Base-by-base conservation (phyloP, 176 grass and related monocot species). In the bread wheat (Triticum aestivum) region DNA sequence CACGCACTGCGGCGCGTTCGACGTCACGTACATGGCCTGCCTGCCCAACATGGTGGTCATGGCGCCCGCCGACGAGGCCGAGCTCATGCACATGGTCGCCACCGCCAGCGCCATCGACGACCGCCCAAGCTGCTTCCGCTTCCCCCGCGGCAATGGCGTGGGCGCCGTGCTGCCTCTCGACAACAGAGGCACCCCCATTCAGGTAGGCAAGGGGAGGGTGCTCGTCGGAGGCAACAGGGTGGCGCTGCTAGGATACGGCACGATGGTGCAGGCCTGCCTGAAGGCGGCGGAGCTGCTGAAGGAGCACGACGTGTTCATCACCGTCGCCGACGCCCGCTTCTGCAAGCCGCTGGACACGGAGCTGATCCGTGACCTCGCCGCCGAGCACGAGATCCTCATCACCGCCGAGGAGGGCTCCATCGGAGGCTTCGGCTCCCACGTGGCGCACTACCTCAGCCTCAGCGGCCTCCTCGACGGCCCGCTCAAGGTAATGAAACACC, bases 1-100 rank as follows among this genome's bases (percentile, higher is more conserved):
- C 3, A 99, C 97, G 2, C 97, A 99, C 82, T 99, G 97, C 47
- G 97, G 97, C 17, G 97, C 97, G 7, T 99, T 99, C 62, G 97
- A 99, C 65, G 91, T 99, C 69, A 64, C 90, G 0, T 99, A 99
- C 87, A 94, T 99, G 93, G 97, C 94, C 5, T 99, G 97, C 69
- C 75, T 99, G 15, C 97, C 97, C 2, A 99, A 96, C 92, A 99
- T 99, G 97, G 89, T 99, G 11, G 94, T 99, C 49, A 99, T 99
- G 97, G 97, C 97, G 5, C 97, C 97, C 3, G 37, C 97, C 13
- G 97, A 99, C 61, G 94, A 99, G 68, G 87, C 94, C 1, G 97
- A 99, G 89, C 92, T 99, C 37, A 94, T 94, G 90, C 92, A 99
- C 77, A 99, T 99, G 97, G 83, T 99, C 1, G 97, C 97, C n/a